These are phyloP conservation scores for Kluyveromyces wickerhamii DNA, from an alignment of 805 yeast species.

Conservation along the genomic window DNA sequence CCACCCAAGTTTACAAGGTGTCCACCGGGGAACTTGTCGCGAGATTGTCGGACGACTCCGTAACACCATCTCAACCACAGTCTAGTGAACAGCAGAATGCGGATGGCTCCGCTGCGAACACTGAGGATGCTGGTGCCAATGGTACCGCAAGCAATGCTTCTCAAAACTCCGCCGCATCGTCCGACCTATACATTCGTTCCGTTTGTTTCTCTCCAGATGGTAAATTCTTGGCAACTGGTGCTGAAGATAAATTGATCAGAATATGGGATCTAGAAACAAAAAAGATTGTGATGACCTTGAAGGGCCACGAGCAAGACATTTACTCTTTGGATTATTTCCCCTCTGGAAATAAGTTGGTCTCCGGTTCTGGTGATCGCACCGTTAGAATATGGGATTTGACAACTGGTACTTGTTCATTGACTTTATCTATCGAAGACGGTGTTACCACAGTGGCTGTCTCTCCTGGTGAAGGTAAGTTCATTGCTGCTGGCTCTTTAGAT, in stretches of 20 bases:
- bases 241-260: constrained; percentile 82
- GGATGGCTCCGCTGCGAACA: constrained; percentile 31
- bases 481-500: constrained; percentile 95
- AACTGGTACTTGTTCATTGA: constrained; percentile 80
- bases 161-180: constrained; percentile 30
- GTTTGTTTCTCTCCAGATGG: constrained; percentile 97
- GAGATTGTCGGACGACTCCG: constrained; percentile 72
- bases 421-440: constrained; percentile 91
- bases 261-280: constrained; percentile 90
- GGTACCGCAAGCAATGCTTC: constrained; percentile 13
- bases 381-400: constrained; percentile 93
- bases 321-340: constrained; percentile 93
- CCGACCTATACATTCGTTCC: constrained; percentile 87
- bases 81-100: constrained; percentile 6
- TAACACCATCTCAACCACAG: constrained; percentile 31
- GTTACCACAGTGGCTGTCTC: constrained; percentile 97
- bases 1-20: constrained; percentile 90
- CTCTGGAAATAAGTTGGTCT: constrained; percentile 84
- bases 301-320: constrained; percentile 96
- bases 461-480: constrained; percentile 77
- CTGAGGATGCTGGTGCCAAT: constrained; percentile 31
- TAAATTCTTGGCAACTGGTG: constrained; percentile 88
- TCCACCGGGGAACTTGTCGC: constrained; percentile 87
- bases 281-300: constrained; percentile 75
- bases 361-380: constrained; percentile 95